A percentile compares a stretch with the other conserved stretches of the same genome.
Evolutionary conservation across 805 yeast genomes (phyloP).

Genomic region (Candida khao-thaluensis): DNA sequence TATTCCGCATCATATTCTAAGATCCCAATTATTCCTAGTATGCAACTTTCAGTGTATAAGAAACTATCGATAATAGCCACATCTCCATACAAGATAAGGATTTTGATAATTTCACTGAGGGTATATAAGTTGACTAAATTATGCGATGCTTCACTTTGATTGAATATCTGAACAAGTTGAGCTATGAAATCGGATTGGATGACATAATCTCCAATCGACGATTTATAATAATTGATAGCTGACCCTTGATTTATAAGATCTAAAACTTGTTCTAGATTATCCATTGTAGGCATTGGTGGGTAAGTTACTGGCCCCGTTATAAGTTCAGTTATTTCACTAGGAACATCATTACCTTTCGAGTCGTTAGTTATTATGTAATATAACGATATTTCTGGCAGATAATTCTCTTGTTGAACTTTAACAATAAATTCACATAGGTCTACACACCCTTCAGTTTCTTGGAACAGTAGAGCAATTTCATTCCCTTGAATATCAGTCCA

Average conservation of each 20-base stretch:
- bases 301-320: constrained; percentile 76
- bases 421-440: constrained; percentile 78
- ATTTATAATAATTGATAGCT: constrained; percentile 61
- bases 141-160: constrained; percentile 52
- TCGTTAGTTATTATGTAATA: constrained; percentile 55
- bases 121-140: constrained; percentile 58
- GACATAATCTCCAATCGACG: constrained; percentile 56
- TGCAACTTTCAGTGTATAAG: constrained; percentile 29
- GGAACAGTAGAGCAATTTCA: constrained; percentile 88
- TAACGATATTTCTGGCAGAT: constrained; percentile 65
- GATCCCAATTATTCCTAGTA: constrained; percentile 66
- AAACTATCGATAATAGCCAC: constrained; percentile 32
- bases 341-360: constrained; percentile 8
- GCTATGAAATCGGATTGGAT: constrained; percentile 52
- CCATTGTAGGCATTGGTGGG: constrained; percentile 48
- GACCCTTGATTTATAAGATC: constrained; percentile 60
- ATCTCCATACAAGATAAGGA: constrained; percentile 71
- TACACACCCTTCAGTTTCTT: constrained; percentile 87
- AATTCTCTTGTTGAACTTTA: constrained; percentile 54
- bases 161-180: constrained; percentile 52
- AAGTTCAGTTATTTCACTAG: constrained; percentile 58
- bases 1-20: constrained; percentile 87
- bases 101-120: constrained; percentile 72
- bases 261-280: constrained; percentile 53
- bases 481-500: constrained; percentile 80